These are phyloP conservation scores for Hypomyces perniciosus DNA, from an alignment of 2,329 filamentous ascomycete species.

Conservation along the genomic window DNA sequence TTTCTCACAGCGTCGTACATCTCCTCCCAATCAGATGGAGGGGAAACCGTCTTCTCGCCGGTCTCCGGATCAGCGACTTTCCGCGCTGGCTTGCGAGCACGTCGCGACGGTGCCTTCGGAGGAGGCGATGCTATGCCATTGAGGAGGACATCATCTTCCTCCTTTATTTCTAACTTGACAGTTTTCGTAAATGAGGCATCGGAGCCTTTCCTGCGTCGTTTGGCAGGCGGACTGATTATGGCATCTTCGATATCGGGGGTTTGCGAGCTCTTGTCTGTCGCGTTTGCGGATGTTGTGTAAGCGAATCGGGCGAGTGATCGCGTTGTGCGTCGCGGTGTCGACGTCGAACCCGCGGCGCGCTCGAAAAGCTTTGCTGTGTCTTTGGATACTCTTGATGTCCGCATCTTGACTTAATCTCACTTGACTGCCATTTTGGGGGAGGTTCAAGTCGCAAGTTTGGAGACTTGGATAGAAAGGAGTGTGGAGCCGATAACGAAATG, in stretches of 20 bases:
- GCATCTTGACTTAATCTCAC: conserved; percentile 36
- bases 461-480: no score
- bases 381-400: conserved; percentile 51
- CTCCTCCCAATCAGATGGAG: conserved; percentile 76
- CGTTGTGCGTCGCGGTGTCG: conserved; percentile 40
- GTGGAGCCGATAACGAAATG: no score
- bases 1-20: conserved; percentile 71
- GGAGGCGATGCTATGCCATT: conserved; percentile 20
- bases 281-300: conserved; percentile 24
- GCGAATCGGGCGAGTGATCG: conserved; percentile 43
- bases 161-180: conserved; percentile 37
- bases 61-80: conserved; percentile 35
- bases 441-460: no score
- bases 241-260: conserved; percentile 53
- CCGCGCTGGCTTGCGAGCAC: conserved; percentile 41
- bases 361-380: conserved; percentile 54
- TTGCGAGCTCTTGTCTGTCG: conserved; percentile 14
- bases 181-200: conserved; percentile 17
- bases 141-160: conserved; percentile 16
- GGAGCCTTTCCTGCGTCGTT: conserved; percentile 24
- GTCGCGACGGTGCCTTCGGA: conserved; percentile 19
- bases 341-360: conserved; percentile 20
- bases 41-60: conserved; percentile 36
- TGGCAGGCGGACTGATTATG: conserved; percentile 29
- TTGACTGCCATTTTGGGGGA: conserved; percentile 8